A percentile compares a stretch with the other conserved stretches of the same genome.
phyloP scores from a whole-genome alignment of 495 filamentous ascomycete genomes.

The Tuber borchii region DNA sequence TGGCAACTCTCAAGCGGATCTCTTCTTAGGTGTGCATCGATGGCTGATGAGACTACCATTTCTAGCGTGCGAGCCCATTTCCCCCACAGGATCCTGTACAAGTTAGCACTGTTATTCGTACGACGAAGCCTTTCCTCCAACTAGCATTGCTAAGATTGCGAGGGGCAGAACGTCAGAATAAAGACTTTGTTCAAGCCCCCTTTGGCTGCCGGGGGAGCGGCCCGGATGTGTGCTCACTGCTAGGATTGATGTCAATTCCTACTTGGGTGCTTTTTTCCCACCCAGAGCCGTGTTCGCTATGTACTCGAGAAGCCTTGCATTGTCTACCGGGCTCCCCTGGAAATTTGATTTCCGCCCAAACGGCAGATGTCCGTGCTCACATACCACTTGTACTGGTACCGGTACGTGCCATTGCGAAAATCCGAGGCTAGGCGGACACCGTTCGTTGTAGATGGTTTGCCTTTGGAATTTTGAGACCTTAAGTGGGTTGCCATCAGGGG shows the following conservation, averaged over 20 bases:
- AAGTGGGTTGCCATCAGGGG: conserved; percentile 2
- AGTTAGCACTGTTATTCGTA: neutral
- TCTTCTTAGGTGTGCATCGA: neutral
- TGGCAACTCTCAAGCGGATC: neutral
- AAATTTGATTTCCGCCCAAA: neutral
- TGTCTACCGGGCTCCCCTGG: conserved; percentile 4
- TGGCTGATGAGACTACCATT: neutral
- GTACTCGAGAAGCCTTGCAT: neutral
- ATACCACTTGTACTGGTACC: neutral
- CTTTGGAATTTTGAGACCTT: neutral
- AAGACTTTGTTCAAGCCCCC: neutral
- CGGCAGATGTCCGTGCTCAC: neutral
- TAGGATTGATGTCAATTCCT: neutral
- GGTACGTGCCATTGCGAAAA: neutral
- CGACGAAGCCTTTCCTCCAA: conserved; percentile 1
- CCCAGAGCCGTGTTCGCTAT: neutral
- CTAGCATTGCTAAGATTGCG: neutral
- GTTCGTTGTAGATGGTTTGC: neutral
- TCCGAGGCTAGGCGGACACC: neutral
- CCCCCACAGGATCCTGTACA: neutral
- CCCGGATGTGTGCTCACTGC: neutral
- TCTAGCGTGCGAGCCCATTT: neutral
- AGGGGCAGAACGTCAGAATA: conserved; percentile 1
- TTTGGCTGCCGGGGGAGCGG: neutral
- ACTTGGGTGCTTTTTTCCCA: neutral